Evolutionary conservation across 768 basidiomycete genomes (phyloP).

Genomic region (Leucosporidium yakuticum): DNA sequence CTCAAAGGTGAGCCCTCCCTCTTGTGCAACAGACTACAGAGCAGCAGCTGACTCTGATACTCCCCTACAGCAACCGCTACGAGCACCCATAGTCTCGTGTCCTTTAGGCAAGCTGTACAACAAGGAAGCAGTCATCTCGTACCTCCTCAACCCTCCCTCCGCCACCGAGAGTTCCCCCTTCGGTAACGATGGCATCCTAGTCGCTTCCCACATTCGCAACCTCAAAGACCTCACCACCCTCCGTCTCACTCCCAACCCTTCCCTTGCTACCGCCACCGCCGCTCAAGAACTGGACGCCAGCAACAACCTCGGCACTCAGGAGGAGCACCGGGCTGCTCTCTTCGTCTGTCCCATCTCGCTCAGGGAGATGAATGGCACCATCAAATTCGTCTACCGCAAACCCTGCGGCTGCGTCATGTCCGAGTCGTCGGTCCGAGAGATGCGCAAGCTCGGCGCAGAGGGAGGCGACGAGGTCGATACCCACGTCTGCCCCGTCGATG

Average conservation of each 20-base stretch:
- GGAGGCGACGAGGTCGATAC: constrained; percentile 28
- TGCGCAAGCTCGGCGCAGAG: constrained; percentile 45
- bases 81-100: constrained; percentile 85
- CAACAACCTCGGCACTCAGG: constrained; percentile 42
- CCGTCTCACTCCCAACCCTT: constrained; percentile 68
- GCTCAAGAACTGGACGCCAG: constrained; percentile 40
- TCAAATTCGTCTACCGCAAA: constrained; percentile 76
- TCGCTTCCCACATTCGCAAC: constrained; percentile 85
- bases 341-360: constrained; percentile 88
- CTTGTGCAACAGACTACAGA: neutral
- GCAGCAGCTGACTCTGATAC: neutral
- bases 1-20: constrained; percentile 63
- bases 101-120: constrained; percentile 92
- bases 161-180: constrained; percentile 46
- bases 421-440: constrained; percentile 68
- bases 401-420: constrained; percentile 89
- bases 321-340: constrained; percentile 51
- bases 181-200: constrained; percentile 66
- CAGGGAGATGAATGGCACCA: constrained; percentile 90
- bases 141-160: constrained; percentile 68
- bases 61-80: constrained; percentile 60
- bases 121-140: constrained; percentile 88
- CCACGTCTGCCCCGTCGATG: constrained; percentile 36
- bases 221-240: constrained; percentile 87
- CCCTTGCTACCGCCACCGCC: constrained; percentile 45